These are phyloP conservation scores for Lachnellula subtilissima DNA, from an alignment of 2,329 filamentous ascomycete genomes.

Conservation along the genomic window DNA sequence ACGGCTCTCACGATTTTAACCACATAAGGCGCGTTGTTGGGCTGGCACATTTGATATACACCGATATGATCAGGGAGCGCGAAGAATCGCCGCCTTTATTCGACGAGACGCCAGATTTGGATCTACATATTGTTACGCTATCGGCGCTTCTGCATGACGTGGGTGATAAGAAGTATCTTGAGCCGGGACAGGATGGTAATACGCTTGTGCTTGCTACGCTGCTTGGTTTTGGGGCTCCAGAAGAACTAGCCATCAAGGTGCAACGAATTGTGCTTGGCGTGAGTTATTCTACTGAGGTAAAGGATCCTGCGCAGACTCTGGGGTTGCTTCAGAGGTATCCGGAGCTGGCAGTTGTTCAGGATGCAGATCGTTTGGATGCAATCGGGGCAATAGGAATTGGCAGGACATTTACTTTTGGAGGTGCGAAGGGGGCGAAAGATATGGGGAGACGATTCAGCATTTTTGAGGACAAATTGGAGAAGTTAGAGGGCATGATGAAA, in stretches of 20 bases:
- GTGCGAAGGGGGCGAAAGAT: conserved; percentile 51
- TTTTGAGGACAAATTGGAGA: conserved; percentile 75
- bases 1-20: conserved; percentile 82
- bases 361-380: conserved; percentile 90
- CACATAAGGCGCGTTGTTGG: conserved; percentile 77
- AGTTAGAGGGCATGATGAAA: conserved; percentile 60
- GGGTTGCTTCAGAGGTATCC: conserved; percentile 59
- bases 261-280: conserved; percentile 73
- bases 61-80: conserved; percentile 21
- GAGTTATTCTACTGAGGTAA: conserved; percentile 72
- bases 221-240: conserved; percentile 51
- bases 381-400: conserved; percentile 84
- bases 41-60: conserved; percentile 49
- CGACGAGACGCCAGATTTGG: conserved; percentile 44
- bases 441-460: conserved; percentile 66
- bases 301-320: conserved; percentile 55
- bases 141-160: conserved; percentile 82
- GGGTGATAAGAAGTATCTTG: conserved; percentile 54
- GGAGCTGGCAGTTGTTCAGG: conserved; percentile 82
- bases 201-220: conserved; percentile 56
- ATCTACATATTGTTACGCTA: conserved; percentile 51
- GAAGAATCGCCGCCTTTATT: conserved; percentile 8
- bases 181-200: conserved; percentile 50
- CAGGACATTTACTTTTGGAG: conserved; percentile 72
- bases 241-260: conserved; percentile 59